Evolutionary conservation across 306 rosid genomes (phyloP), one percentile per base, ranked within the genome.

Genomic region (Calophaca sinica): DNA sequence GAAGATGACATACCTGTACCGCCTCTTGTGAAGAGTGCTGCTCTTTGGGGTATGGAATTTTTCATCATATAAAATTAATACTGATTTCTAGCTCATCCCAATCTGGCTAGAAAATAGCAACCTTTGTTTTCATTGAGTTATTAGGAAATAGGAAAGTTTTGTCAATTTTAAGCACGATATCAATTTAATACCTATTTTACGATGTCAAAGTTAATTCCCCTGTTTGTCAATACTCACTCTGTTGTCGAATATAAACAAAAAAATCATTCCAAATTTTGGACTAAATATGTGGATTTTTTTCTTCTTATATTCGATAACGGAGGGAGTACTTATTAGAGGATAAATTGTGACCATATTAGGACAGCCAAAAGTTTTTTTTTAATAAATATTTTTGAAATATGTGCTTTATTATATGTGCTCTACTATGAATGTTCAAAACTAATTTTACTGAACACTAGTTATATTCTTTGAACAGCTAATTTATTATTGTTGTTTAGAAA

Each of bases 1-100:
- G 94, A 94, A 67, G 87, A 86, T 28, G 96, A 91, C 79, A 76
- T 94, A 76, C 98, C 97, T 13, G 96, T 94, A 79, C 97, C 98
- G 61, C 98, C 98, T 15, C 94, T 91, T 67, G 42, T 94, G 45
- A 80, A 94, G 83, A 91, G 96, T 80, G 98, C 98, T 7, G 90
- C 70, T 48, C 90, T 86, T 31, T 86, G 90, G 90, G 90, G 90
- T 86, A 86, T 49, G 84, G 26, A 15, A 68, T 42, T 41, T 29
- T 76, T 61, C 39, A 6, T 41, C 80, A 26, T 79, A 75, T 62
- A 68, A 39, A 66, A 7, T 52, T 78, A 57, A 50, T 74, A 4
- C 39, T 11, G 59, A 70, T 71, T 28, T 80, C 62, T 12, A 36
- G 48, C 53, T 66, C 38, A 14, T 75, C 55, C 12, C 33, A 42